Evolutionary conservation across 2,329 filamentous ascomycete species (phyloP).

Genomic region (Aspergillus felis): DNA sequence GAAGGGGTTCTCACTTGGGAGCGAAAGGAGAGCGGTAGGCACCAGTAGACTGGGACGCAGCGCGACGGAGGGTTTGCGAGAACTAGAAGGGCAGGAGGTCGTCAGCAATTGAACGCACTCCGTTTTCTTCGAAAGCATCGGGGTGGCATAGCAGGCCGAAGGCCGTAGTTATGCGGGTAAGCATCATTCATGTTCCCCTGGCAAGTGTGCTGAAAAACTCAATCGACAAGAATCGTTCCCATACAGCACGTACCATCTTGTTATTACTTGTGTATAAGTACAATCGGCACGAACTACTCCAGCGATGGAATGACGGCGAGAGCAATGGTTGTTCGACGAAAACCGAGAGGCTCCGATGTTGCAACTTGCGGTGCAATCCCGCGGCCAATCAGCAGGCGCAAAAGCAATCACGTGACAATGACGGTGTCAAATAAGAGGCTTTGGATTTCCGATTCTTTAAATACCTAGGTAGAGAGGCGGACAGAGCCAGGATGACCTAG

Average conservation of each 20-base stretch:
- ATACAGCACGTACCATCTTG: slow-evolving; percentile 29
- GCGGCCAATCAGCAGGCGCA: slow-evolving; percentile 24
- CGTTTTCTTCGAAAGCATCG: not conserved
- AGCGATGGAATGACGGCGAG: slow-evolving; percentile 16
- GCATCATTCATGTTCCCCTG: not conserved
- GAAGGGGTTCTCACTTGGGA: slow-evolving; percentile 48
- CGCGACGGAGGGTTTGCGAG: slow-evolving; percentile 33
- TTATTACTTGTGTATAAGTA: slow-evolving; percentile 17
- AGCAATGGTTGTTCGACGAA: slow-evolving; percentile 25
- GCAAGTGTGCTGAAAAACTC: not conserved
- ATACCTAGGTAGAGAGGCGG: too few species aligned
- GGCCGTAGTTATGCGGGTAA: not conserved
- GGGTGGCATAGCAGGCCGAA: slow-evolving; percentile 1
- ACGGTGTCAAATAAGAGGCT: slow-evolving; percentile 14
- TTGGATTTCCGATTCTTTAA: slow-evolving; percentile 9
- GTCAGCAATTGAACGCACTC: slow-evolving; percentile 17
- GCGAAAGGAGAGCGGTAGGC: slow-evolving; percentile 56
- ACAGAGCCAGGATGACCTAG: not conserved
- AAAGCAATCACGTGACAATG: slow-evolving; percentile 18
- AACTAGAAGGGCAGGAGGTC: slow-evolving; percentile 14
- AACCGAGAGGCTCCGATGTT: slow-evolving; percentile 32
- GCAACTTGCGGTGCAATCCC: slow-evolving; percentile 12
- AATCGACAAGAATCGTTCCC: not conserved
- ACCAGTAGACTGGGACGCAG: slow-evolving; percentile 32
- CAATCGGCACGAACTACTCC: slow-evolving; percentile 23